Evolutionary conservation across 106 monocot genomes (phyloP), one percentile per base, ranked within the genome.

Genomic region (Chionographis japonica): DNA sequence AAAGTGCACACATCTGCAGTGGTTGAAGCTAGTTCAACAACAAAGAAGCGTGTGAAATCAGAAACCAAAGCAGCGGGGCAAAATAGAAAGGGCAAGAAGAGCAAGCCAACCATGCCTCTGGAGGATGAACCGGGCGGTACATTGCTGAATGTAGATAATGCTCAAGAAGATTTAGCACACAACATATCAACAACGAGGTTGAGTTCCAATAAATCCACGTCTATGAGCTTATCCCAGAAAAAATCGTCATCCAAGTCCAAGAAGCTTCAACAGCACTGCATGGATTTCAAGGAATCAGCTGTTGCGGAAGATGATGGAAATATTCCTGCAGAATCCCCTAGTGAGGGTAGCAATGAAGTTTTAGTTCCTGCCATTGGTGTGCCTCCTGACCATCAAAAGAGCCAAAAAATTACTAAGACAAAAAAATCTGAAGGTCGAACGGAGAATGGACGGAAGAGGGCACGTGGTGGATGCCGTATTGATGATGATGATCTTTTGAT

Each of bases 401-500:
- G 35, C 63, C 58, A 72, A 65, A 68, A 73, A 10, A 20, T 36
- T 58, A n/a, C 55, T 38, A 62, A 65, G 54, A 59, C 9, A 71
- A 74, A 51, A 42, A 81, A 79, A 62, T 42, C 65, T 66, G 73
- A 59, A 71, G 66, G 10, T 66, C 38, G 39, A 13, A 81, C 79
- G 72, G 72, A 72, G 68, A 80, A 40, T 39, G 61, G 67, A 39
- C 8, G 71, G 63, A 90, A 83, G 69, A 79, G 83, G 38, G 69
- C 73, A 9, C 77, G 79, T 50, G 66, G 79, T 50, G 66, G 63
- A 51, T 71, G 75, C 18, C 66, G 66, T 66, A 83, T 94, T 38
- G 63, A 86, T 77, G 94, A 94, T 54, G 83, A 94, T 71, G 94
- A 94, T 52, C 88, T 94, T 60, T 73, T 94, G 60, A 79, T 94